Evolutionary conservation across 257 asterid genomes (phyloP).

Genomic region (Oldenlandia corymbosa): DNA sequence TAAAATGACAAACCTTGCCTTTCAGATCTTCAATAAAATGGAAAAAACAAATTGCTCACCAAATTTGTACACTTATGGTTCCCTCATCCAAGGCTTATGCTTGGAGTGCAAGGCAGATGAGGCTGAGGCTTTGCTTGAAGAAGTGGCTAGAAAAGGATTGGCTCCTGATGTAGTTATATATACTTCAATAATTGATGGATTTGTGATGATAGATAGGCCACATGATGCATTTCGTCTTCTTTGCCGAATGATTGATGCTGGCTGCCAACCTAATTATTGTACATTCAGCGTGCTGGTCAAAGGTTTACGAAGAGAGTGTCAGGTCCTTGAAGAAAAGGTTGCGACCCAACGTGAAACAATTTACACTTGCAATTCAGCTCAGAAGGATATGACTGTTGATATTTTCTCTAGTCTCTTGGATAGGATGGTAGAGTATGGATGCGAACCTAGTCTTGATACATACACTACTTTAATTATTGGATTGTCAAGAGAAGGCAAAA

Average conservation of each 20-base stretch:
- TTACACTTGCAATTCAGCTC: conserved; percentile 24
- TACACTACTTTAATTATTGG: conserved; percentile 52
- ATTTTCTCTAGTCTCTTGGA: conserved; percentile 37
- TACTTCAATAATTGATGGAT: conserved; percentile 76
- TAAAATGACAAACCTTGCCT: conserved; percentile 51
- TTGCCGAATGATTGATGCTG: conserved; percentile 50
- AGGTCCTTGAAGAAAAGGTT: conserved; percentile 32
- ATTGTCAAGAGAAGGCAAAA: conserved; percentile 57
- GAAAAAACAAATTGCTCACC: conserved; percentile 57
- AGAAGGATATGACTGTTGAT: conserved; percentile 38
- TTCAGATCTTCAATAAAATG: conserved; percentile 72
- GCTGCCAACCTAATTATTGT: conserved; percentile 69
- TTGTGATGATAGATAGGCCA: conserved; percentile 51
- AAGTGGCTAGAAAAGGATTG: conserved; percentile 51
- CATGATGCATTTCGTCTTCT: conserved; percentile 63
- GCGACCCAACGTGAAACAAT: conserved; percentile 34
- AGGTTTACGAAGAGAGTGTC: conserved; percentile 58
- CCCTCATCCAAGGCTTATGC: conserved; percentile 74
- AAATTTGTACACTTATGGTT: conserved; percentile 67
- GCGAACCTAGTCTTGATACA: conserved; percentile 51
- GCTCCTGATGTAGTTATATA: conserved; percentile 71
- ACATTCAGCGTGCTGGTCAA: conserved; percentile 59
- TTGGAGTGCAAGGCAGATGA: conserved; percentile 54
- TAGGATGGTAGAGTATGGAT: conserved; percentile 64
- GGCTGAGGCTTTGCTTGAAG: conserved; percentile 58